Percentiles rank a stretch among this genome's conserved stretches.
Conservation (phyloP, 2,329 filamentous ascomycete genomes). For the Hyphodiscus sp. region DNA sequence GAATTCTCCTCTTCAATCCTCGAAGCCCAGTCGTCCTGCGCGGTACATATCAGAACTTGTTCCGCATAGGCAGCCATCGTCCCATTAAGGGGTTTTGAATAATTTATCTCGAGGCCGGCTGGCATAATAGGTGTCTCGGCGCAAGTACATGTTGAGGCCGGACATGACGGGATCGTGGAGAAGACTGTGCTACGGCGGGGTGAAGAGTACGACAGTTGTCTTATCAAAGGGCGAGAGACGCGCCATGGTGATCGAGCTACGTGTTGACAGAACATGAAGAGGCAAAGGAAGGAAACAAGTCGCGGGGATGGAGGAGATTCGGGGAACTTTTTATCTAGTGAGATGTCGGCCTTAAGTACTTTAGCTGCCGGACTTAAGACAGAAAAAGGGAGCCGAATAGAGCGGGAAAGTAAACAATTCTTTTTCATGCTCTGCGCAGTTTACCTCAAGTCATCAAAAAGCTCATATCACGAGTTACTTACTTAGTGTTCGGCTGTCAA, state of each 20-base stretch:
- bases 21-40: slow-evolving; percentile 72
- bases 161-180: slow-evolving; percentile 45
- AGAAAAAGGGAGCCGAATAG: neutral
- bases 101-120: slow-evolving; percentile 67
- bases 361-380: neutral
- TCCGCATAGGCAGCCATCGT: slow-evolving; percentile 73
- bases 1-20: slow-evolving; percentile 76
- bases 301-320: neutral
- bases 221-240: neutral
- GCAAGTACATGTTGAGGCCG: slow-evolving; percentile 70
- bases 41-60: slow-evolving; percentile 79
- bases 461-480: no score
- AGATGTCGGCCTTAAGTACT: neutral
- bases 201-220: neutral
- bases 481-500: no score
- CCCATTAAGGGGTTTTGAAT: slow-evolving; percentile 61
- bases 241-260: slow-evolving; percentile 15
- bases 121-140: slow-evolving; percentile 59
- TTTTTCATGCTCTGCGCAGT: no score
- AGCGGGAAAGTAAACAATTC: neutral
- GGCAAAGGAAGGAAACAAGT: neutral
- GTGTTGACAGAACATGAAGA: slow-evolving; percentile 19
- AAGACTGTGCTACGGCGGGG: slow-evolving; percentile 15
- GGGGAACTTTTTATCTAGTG: neutral
- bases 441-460: no score